Base-by-base conservation (phyloP, 352 stramenopile genomes). In the Globisporangium perplexum region DNA sequence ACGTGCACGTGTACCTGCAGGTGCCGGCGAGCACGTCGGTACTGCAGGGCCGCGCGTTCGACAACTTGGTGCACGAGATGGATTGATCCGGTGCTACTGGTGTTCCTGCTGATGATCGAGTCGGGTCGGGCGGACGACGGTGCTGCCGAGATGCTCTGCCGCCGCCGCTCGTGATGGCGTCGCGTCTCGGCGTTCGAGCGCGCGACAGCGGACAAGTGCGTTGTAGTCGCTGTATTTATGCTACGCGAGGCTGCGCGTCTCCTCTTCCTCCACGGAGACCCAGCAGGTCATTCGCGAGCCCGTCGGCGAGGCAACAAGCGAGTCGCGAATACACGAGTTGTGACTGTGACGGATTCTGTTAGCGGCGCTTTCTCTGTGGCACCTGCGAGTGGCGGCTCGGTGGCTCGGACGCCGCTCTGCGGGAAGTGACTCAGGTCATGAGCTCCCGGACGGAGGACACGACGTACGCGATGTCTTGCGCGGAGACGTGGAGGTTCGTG, bases 1-100 rank as follows among this genome's bases (percentile, higher is more conserved):
- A 94, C 60, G 84, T 94, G n/a, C 84, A 94, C 68, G 84, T 94
- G 60, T 94, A 93, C 66, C 73, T 94, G 43, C 84, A 93, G 71
- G 82, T 92, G 42, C 55, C 61, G 8, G 63, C 74, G 12, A 65
- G 62, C 44, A 55, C 66, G 23, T 74, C 71, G 10, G 83, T 93
- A 36, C 60, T 92, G 10, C 73, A 84, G 31, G 70, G 54, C 31
- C 74, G 83, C 17, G 69, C 77, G 44, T 68, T 90, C 41, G 79
- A 92, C 39, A 72, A 87, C 42, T 53, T 93, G 18, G 55, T 80
- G 45, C 83, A 93, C 55, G 78, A 90, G 60, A 59, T 87, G 47
- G 74, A 86, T 55, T 88, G 71, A 88, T n/a, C n/a, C n/a, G n/a
- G 33, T 18, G 33, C 33, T 6, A 3, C 33, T 39, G 33, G 33